phyloP scores from a whole-genome alignment of 345 rosid species.

The Sisymbrium altissimum region DNA sequence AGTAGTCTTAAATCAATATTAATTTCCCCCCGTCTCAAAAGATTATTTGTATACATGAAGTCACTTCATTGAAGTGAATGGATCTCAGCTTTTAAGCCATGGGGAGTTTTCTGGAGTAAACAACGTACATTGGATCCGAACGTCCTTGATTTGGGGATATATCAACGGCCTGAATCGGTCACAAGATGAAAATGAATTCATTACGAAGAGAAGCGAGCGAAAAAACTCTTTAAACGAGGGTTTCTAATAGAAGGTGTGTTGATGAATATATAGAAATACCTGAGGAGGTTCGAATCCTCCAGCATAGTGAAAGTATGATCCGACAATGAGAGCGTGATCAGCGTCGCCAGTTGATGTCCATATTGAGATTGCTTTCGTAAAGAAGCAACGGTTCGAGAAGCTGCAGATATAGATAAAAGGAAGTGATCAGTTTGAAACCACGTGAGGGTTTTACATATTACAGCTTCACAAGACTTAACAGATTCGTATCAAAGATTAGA shows the following conservation, averaged over 20 bases:
- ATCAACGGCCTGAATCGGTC: constrained; percentile 67
- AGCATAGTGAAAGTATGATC: constrained; percentile 83
- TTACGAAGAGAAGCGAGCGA: neutral
- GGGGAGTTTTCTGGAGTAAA: constrained; percentile 64
- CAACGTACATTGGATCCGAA: constrained; percentile 81
- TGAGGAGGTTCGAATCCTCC: constrained; percentile 91
- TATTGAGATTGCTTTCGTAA: constrained; percentile 87
- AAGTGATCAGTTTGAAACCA: neutral
- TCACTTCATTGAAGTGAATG: neutral
- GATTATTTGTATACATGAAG: neutral
- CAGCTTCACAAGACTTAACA: neutral
- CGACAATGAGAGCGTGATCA: constrained; percentile 80
- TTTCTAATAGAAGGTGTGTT: neutral
- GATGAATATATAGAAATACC: constrained; percentile 38
- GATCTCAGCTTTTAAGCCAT: constrained; percentile 31
- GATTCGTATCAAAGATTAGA: neutral
- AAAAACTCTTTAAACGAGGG: neutral
- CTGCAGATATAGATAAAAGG: constrained; percentile 35
- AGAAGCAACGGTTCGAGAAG: constrained; percentile 87
- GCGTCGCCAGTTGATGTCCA: constrained; percentile 93
- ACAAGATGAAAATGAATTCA: constrained; percentile 8
- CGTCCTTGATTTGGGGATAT: constrained; percentile 88
- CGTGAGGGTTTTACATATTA: neutral
- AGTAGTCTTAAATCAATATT: neutral
- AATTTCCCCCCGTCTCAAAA: neutral